Base-by-base conservation (phyloP, 208 protist genomes). In the Endotrypanum monterogeii region DNA sequence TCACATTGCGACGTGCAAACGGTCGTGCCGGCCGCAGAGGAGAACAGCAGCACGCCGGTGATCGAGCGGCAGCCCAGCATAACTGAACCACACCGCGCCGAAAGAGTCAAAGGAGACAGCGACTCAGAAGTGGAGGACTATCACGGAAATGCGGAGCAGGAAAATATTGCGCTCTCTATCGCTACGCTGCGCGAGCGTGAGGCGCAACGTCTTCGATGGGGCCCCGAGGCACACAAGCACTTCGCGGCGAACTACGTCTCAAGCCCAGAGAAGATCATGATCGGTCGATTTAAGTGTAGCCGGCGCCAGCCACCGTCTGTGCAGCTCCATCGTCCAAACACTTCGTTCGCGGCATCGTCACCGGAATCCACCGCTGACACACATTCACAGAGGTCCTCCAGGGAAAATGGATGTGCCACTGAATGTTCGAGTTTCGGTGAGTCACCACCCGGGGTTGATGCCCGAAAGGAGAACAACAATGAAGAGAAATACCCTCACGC, bases 161-260 rank as follows among this genome's bases (percentile, higher is more conserved):
- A 57, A 32, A 69, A 69, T 56, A 81, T 76, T 25, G 76, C 76
- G 9, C 63, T 60, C 3, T 81, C 76, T 14, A 81, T 81, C 44
- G 76, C 63, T 8, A 73, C 76, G 25, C 66, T 81, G 63, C 76
- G 71, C 1, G 65, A 81, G 52, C 65, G 39, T 14, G 76, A 81
- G 57, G 70, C 71, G 48, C 76, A 67, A 7, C 71, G 76, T 41
- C 75, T 86, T 56, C 84, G 78, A 25, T 94, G 89, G 89, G 89
- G 89, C 18, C 86, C 86, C 0, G 88, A 91, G 39, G 89, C 89
- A 9, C 72, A 93, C 79, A 90, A 91, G 62, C 71, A 86, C 69
- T 94, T 94, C 71, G 74, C 88, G 16, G 67, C 71, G 11, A 96
- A 94, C 78, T 96, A 94, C 73, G 82, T 94, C 20, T 79, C 85